phyloP scores from a whole-genome alignment of 352 stramenopile species.

The Pythium monospermum region DNA sequence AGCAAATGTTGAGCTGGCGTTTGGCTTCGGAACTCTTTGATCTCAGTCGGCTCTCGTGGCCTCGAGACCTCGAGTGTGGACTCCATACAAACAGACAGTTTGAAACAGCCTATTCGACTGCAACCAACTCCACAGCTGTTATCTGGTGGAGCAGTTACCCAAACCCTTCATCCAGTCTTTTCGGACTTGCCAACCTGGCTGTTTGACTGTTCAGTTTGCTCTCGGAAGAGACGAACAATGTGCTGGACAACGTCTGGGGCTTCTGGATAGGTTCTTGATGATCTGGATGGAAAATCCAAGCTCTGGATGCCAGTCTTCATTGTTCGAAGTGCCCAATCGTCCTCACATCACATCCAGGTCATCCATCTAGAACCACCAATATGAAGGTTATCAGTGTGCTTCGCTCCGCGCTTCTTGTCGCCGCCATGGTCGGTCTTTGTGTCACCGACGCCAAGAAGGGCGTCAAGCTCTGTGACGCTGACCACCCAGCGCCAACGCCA shows the following conservation, averaged over 20 bases:
- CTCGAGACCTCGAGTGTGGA: too few species aligned
- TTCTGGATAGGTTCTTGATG: too few species aligned
- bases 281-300: constrained; percentile 5
- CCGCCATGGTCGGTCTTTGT: constrained; percentile 11
- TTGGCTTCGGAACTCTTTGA: neutral
- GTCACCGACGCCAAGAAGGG: constrained; percentile 20
- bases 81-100: too few species aligned
- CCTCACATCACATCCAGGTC: neutral
- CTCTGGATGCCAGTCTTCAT: constrained; percentile 1
- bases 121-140: too few species aligned
- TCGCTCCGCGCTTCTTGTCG: constrained; percentile 13
- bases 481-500: constrained; percentile 10
- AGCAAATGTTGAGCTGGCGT: neutral
- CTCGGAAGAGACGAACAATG: constrained; percentile 1
- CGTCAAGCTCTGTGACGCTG: constrained; percentile 18
- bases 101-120: too few species aligned
- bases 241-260: too few species aligned
- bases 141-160: neutral
- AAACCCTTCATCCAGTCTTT: neutral
- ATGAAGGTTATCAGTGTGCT: constrained; percentile 25
- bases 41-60: neutral
- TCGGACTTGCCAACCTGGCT: too few species aligned
- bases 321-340: neutral
- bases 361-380: neutral
- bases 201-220: too few species aligned